phyloP scores from a whole-genome alignment of 2,329 filamentous ascomycete species.

The Xylaria sp. region DNA sequence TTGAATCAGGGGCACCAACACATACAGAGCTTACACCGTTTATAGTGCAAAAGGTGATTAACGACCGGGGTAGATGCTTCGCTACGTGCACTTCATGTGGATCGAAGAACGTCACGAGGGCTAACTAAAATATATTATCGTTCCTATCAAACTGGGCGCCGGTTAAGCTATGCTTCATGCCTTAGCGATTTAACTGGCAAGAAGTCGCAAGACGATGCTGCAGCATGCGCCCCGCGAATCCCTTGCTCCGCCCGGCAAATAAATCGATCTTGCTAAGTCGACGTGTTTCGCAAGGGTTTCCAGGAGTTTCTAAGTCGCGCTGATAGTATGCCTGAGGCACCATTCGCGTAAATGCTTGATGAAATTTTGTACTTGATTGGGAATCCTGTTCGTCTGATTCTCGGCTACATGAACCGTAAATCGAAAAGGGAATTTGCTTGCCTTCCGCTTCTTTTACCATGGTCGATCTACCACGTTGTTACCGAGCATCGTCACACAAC shows the following conservation, averaged over 20 bases:
- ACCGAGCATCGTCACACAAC: constrained; percentile 35
- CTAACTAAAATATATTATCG: constrained; percentile 23
- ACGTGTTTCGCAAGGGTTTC: constrained; percentile 8
- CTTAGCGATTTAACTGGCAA: constrained; percentile 27
- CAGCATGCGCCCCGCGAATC: constrained; percentile 23
- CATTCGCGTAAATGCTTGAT: constrained; percentile 13
- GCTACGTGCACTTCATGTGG: constrained; percentile 23
- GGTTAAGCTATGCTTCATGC: constrained; percentile 28
- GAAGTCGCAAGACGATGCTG: constrained; percentile 22
- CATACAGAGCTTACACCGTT: constrained; percentile 1
- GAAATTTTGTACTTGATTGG: constrained; percentile 6
- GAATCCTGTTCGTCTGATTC: constrained; percentile 6
- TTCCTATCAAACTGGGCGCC: constrained; percentile 25
- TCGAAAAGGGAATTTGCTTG: constrained; percentile 11
- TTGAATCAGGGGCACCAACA: neutral
- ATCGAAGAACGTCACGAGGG: constrained; percentile 32
- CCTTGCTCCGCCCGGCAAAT: constrained; percentile 20
- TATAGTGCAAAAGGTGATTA: constrained; percentile 7
- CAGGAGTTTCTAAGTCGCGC: constrained; percentile 14
- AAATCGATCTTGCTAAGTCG: constrained; percentile 13
- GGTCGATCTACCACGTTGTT: constrained; percentile 36
- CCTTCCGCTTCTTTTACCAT: constrained; percentile 9
- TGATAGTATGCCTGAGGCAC: constrained; percentile 15
- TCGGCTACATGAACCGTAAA: constrained; percentile 7
- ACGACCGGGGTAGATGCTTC: constrained; percentile 14